Conservation (phyloP, 176 grass and related monocot genomes). For the Ensete glaucum region DNA sequence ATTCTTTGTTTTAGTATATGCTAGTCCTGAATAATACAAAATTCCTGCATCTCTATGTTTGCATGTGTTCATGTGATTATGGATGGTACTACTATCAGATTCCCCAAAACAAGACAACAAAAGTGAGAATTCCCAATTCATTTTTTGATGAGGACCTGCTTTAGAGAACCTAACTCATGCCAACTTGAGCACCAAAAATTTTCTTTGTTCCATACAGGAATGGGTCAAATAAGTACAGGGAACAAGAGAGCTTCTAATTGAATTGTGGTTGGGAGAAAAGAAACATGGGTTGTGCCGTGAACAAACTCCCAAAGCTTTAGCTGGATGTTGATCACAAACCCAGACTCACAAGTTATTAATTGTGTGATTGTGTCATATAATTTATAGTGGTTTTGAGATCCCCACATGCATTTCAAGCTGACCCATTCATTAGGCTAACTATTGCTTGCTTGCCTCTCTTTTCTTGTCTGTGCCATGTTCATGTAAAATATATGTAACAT, state of each 20-base stretch:
- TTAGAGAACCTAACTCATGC: too few relatives aligned
- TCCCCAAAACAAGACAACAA: too few relatives aligned
- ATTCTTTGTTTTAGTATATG: neutral
- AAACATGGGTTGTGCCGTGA: slow-evolving; percentile 8
- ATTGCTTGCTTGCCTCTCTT: neutral
- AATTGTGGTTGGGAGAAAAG: neutral
- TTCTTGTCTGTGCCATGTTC: neutral
- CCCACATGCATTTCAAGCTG: neutral
- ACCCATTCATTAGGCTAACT: neutral
- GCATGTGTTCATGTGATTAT: too few relatives aligned
- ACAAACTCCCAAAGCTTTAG: slow-evolving; percentile 1
- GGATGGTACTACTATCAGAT: too few relatives aligned
- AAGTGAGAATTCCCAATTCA: neutral
- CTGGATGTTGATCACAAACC: neutral
- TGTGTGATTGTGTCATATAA: too few relatives aligned
- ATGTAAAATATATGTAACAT: neutral
- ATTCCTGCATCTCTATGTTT: too few relatives aligned
- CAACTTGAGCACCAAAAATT: neutral
- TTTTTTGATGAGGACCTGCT: neutral
- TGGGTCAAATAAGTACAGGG: neutral
- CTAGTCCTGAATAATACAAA: too few relatives aligned
- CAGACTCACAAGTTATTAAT: neutral
- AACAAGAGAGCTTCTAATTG: slow-evolving; percentile 1
- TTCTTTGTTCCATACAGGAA: neutral
- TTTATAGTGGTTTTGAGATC: neutral